Base-by-base conservation (phyloP, 257 asterid genomes). In the Nemophila menziesii region DNA sequence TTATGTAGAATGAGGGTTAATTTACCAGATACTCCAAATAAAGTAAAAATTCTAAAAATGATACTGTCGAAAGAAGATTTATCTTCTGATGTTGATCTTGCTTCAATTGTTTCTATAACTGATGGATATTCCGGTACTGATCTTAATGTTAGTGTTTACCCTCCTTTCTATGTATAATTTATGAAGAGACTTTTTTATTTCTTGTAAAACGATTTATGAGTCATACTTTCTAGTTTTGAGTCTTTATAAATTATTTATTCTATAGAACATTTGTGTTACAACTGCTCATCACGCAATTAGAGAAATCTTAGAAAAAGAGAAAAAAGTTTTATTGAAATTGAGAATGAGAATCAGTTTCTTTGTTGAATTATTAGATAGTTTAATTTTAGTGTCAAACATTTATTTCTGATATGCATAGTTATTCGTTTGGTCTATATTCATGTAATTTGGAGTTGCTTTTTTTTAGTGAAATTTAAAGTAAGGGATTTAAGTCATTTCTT, bases 91-190 rank as follows among this genome's bases (percentile, higher is more conserved):
- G 41, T 66, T 52, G 68, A 60, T 61, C 39, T 66, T 4, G 43
- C 49, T 47, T 45, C 63, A 36, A 39, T 66, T 18, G 68, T 61
- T 1, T 20, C 34, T 18, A 66, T 66, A 68, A 66, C 72, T 5
- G 61, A 60, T 22, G 68, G 61, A 5, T 66, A 47, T 26, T 60
- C 64, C 33, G 72, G 72, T 44, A 60, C 61, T 46, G 72, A 66
- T 40, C 61, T 66, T 7, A 66, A 60, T 67, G 72, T 66, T 39
- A 56, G 8, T 20, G n/a, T n/a, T n/a, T n/a, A n/a, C n/a, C n/a
- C n/a, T n/a, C n/a, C n/a, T n/a, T n/a, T n/a, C n/a, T n/a, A n/a
- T n/a, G n/a, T n/a, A n/a, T n/a, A n/a, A n/a, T 15, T 39, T 7
- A 34, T 11, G 7, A 29, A 48, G 11, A 14, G 37, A 8, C 29